phyloP scores from a whole-genome alignment of 306 rosid species.

The Benincasa hispida region DNA sequence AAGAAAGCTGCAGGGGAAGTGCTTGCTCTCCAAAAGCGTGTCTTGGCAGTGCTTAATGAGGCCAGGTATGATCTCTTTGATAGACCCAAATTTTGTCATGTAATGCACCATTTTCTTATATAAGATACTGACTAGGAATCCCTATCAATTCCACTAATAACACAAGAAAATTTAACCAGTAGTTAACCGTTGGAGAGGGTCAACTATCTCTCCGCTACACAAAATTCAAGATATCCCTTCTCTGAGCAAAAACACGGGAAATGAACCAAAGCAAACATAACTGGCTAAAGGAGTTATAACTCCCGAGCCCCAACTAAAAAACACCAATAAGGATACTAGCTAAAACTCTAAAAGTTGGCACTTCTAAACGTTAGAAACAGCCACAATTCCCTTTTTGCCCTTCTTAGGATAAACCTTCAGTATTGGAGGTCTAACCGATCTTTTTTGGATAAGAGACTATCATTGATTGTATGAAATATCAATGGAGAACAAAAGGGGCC shows the following conservation, averaged over 20 bases:
- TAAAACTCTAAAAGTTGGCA: background rate
- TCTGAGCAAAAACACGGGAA: background rate
- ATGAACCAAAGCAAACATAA: background rate
- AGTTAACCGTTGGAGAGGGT: background rate
- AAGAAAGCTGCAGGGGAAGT: constrained; percentile 91
- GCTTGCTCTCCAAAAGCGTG: constrained; percentile 88
- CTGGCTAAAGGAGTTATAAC: background rate
- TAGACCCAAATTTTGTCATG: background rate
- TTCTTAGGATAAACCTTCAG: background rate
- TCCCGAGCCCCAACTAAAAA: background rate
- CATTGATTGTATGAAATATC: no score
- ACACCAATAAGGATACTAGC: background rate
- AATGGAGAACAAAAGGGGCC: no score
- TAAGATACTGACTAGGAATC: background rate
- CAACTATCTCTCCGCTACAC: background rate
- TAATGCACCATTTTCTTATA: background rate
- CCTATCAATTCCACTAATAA: background rate
- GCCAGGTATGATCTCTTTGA: constrained; percentile 46
- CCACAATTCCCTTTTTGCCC: background rate
- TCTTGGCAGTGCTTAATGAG: constrained; percentile 69
- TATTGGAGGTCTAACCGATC: background rate
- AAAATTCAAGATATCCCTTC: background rate
- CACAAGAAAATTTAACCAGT: background rate
- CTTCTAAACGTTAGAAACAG: background rate
- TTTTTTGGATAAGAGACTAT: no score